phyloP scores from a whole-genome alignment of 73 alveolate species.

The Paramecium caudatum region DNA sequence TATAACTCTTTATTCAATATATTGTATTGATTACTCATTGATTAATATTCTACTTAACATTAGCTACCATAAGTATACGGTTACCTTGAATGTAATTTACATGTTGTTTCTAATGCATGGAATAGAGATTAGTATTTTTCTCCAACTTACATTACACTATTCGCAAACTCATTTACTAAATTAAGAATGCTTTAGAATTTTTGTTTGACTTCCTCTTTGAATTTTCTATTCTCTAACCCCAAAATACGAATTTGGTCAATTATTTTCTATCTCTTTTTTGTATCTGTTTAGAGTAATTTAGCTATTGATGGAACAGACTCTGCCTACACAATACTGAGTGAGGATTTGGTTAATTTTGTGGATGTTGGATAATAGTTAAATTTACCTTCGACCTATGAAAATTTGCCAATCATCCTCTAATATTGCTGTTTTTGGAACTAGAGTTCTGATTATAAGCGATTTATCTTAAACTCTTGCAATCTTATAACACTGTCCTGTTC shows the following conservation, averaged over 20 bases:
- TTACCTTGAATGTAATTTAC: no score
- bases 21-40: not conserved
- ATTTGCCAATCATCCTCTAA: not conserved
- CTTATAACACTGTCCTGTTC: not conserved
- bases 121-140: no score
- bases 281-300: not conserved
- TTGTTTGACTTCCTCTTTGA: not conserved
- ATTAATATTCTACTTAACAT: not conserved
- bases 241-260: not conserved
- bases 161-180: slow-evolving; percentile 14
- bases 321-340: not conserved
- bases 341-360: slow-evolving; percentile 37
- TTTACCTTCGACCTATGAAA: slow-evolving; percentile 16
- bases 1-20: slow-evolving; percentile 4
- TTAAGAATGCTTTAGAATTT: not conserved
- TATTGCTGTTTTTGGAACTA: not conserved
- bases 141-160: not conserved
- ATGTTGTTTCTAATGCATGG: no score
- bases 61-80: no score
- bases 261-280: not conserved
- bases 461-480: slow-evolving; percentile 10
- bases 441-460: not conserved
- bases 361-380: slow-evolving; percentile 18
- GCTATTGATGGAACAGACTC: not conserved
- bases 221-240: not conserved